Percentiles rank a stretch among this genome's conserved stretches.
These are phyloP conservation scores for Nannochloropsis oceanica DNA, from an alignment of 108 stramenopile genomes.

Conservation along the genomic window DNA sequence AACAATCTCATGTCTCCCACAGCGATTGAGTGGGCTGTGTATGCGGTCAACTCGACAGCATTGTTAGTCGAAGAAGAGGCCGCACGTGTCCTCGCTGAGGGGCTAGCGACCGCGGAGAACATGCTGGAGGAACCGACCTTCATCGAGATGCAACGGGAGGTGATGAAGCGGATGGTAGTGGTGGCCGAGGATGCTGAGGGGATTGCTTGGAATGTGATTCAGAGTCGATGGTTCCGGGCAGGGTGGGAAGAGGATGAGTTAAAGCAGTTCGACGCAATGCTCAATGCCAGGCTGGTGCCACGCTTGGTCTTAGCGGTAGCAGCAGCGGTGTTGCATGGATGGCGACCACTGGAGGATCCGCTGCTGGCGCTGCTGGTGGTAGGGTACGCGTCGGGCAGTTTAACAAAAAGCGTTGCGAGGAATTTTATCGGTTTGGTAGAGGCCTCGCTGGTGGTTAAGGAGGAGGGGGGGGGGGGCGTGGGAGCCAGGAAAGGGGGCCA, in stretches of 20 bases:
- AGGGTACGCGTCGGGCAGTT: background rate
- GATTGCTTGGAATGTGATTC: background rate
- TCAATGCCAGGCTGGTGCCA: background rate
- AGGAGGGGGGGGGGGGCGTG: background rate
- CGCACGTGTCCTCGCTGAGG: background rate
- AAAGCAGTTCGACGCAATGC: background rate
- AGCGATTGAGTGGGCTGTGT: background rate
- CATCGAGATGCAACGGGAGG: background rate
- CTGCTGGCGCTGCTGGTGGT: background rate
- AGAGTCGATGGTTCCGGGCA: background rate
- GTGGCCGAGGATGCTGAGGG: background rate
- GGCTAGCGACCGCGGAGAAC: background rate
- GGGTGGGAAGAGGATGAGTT: background rate
- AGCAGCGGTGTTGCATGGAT: background rate
- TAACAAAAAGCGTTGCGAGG: background rate
- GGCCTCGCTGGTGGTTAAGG: background rate
- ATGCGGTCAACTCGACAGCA: background rate
- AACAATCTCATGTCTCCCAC: background rate
- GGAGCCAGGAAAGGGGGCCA: background rate
- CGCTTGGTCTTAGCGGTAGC: background rate
- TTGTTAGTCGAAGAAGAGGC: background rate
- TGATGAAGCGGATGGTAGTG: background rate
- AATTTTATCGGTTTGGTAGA: background rate
- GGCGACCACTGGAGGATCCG: background rate
- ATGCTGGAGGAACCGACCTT: background rate